Percentiles rank a stretch among this genome's conserved stretches.
Evolutionary conservation across 257 asterid genomes (phyloP).

Genomic region (Solanum bukasovii): DNA sequence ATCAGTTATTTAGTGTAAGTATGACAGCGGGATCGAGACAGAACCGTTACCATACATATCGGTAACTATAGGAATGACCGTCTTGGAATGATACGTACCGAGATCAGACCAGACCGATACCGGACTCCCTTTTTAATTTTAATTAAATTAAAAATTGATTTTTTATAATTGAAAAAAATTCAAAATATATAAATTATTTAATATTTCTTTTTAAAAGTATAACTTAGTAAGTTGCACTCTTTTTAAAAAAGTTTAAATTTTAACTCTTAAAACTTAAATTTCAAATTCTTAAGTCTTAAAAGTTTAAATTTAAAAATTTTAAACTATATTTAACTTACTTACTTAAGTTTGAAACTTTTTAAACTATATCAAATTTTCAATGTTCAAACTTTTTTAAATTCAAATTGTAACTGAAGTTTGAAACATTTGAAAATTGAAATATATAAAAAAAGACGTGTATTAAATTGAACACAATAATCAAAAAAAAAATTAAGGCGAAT

Average conservation of each 20-base stretch:
- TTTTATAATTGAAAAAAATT: no score
- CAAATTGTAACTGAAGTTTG: not conserved
- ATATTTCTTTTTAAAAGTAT: no score
- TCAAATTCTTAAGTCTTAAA: not conserved
- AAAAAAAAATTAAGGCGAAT: not conserved
- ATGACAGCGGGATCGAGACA: not conserved
- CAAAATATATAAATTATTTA: no score
- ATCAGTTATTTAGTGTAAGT: not conserved
- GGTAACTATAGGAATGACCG: not conserved
- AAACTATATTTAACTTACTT: not conserved
- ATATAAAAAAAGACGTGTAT: not conserved
- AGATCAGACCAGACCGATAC: not conserved
- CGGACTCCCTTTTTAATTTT: not conserved
- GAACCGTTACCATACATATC: not conserved
- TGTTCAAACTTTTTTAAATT: no score
- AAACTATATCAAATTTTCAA: not conserved
- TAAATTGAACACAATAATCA: not conserved
- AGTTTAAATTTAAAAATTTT: not conserved
- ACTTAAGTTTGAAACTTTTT: not conserved
- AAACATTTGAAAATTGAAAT: not conserved
- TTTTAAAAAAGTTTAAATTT: not conserved
- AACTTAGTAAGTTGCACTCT: not conserved
- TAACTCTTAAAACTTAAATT: no score
- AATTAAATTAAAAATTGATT: no score
- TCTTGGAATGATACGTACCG: not conserved